Percentiles rank a stretch among this genome's conserved stretches.
Conservation (phyloP, 768 basidiomycete species). For the Ramaria sp. region DNA sequence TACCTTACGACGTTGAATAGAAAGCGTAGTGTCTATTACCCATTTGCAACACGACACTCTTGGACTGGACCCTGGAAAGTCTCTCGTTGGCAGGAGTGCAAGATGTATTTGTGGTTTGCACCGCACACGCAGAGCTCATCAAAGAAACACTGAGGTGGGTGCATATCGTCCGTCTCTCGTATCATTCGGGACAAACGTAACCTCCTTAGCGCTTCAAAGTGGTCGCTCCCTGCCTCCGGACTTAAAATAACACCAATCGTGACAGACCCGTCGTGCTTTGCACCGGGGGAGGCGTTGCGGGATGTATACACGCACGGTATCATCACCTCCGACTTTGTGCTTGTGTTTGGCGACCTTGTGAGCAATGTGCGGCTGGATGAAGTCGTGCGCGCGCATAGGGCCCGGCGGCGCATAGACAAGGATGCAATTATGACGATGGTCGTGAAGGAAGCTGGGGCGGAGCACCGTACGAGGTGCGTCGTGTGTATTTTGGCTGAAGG, state of each 20-base stretch:
- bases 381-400: slow-evolving; percentile 82
- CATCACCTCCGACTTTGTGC: slow-evolving; percentile 83
- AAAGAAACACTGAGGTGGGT: slow-evolving; percentile 75
- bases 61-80: slow-evolving; percentile 96
- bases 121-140: slow-evolving; percentile 81
- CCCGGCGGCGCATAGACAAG: slow-evolving; percentile 75
- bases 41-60: slow-evolving; percentile 83
- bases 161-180: slow-evolving; percentile 1
- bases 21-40: slow-evolving; percentile 72
- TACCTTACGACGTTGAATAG: neutral
- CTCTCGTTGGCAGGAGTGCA: slow-evolving; percentile 91
- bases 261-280: slow-evolving; percentile 78
- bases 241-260: slow-evolving; percentile 80
- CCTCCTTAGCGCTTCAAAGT: slow-evolving; percentile 62
- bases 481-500: neutral
- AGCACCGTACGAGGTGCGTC: slow-evolving; percentile 63
- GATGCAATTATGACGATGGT: slow-evolving; percentile 97
- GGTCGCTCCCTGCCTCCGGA: slow-evolving; percentile 69
- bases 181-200: slow-evolving; percentile 1
- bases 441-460: slow-evolving; percentile 58
- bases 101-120: slow-evolving; percentile 91
- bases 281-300: slow-evolving; percentile 86
- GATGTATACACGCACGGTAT: slow-evolving; percentile 89
- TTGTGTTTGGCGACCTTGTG: slow-evolving; percentile 86
- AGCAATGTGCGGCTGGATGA: slow-evolving; percentile 89